Evolutionary conservation across 129 eudicot species (phyloP), one percentile per base, ranked within the genome.

Genomic region (Flaveria robusta): DNA sequence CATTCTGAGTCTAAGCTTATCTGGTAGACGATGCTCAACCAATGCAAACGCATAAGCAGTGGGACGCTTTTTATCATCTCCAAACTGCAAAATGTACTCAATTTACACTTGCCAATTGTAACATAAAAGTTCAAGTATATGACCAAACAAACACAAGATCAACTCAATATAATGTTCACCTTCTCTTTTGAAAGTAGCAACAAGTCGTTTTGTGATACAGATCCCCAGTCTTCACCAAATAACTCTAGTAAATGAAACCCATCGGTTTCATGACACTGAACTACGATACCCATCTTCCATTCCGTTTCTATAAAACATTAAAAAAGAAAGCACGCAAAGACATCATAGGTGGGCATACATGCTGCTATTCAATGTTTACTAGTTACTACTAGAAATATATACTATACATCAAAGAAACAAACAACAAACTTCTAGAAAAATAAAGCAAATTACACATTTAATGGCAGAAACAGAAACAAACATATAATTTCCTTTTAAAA

Each of bases 1-100:
- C 89, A 94, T 71, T 81, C 98, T 83, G 39, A 94, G 90, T 72
- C 86, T 89, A 72, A 94, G 83, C 66, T 82, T 85, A 67, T 81
- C 91, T 8, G 63, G 74, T 56, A 81, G 87, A 68, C 93, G 96
- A 81, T 94, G 86, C 86, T 94, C 98, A 67, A 91, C 98, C 75
- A 89, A 71, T 41, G 96, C 98, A 94, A 94, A 94, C 11, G 96
- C 98, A 82, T 94, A 94, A 26, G 88, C 54, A 16, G 82, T 83
- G 16, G 96, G 83, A 69, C 78, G 74, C 45, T 71, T 68, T 72
- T 72, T 83, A 75, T 68, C 87, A 43, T 72, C 88, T 37, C 65
- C 92, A 79, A 85, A 56, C 98, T 93, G 91, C 42, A 85, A 82
- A 80, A 77, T 51, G 34, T 41, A 68, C 18, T 10, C 55, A 14